A percentile compares a stretch with the other conserved stretches of the same genome.
These are phyloP conservation scores for Biscogniauxia sp. DNA, from an alignment of 2,329 filamentous ascomycete genomes.

Conservation along the genomic window DNA sequence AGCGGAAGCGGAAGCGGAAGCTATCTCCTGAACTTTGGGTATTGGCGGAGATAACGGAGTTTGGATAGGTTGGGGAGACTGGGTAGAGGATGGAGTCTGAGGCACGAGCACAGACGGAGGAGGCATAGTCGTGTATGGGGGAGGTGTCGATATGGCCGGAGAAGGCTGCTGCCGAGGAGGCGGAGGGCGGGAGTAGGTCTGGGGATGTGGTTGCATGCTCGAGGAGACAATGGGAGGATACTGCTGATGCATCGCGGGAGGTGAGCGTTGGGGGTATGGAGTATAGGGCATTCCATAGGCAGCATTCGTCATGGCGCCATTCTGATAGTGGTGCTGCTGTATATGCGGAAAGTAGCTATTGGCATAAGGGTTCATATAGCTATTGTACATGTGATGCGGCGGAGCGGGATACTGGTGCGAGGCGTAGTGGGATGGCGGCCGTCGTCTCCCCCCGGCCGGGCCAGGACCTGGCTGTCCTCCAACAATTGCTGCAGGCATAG, in stretches of 20 bases:
- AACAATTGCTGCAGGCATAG: constrained; percentile 47
- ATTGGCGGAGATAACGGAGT: constrained; percentile 48
- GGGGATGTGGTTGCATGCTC: constrained; percentile 37
- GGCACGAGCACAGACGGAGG: constrained; percentile 40
- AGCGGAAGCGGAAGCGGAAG: constrained; percentile 15
- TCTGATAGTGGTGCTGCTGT: constrained; percentile 60
- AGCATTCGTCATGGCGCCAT: constrained; percentile 43
- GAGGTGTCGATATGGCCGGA: constrained; percentile 53
- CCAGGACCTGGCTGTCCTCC: constrained; percentile 26
- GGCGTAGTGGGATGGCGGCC: constrained; percentile 38
- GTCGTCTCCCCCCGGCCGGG: constrained; percentile 35
- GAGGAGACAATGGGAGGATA: constrained; percentile 51
- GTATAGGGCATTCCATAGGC: constrained; percentile 48
- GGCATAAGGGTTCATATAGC: constrained; percentile 51
- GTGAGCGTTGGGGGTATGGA: constrained; percentile 29
- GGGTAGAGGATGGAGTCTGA: constrained; percentile 53
- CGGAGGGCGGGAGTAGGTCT: constrained; percentile 45
- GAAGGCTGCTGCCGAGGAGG: constrained; percentile 41
- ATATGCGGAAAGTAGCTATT: constrained; percentile 49
- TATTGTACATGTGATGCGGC: constrained; percentile 44
- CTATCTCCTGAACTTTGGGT: constrained; percentile 37
- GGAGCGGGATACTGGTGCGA: constrained; percentile 36
- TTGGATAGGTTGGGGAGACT: constrained; percentile 40
- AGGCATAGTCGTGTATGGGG: constrained; percentile 44
- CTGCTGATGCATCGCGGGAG: constrained; percentile 45